Conservation (phyloP, 2,329 filamentous ascomycete genomes). For the Escovopsis weberi region DNA sequence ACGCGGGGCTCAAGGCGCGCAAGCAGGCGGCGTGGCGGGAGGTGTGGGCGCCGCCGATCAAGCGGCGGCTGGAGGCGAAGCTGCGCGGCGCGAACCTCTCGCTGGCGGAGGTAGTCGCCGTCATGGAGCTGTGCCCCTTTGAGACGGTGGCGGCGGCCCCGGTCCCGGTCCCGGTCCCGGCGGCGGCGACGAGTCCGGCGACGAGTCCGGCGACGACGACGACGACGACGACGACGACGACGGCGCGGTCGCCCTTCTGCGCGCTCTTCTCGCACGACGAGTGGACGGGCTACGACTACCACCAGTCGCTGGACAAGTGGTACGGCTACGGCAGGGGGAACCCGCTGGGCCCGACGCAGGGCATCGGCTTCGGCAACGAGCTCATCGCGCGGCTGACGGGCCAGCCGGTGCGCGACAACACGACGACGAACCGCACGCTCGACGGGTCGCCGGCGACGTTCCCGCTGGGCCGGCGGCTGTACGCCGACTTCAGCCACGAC, state of each 20-base stretch:
- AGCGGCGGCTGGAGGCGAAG: slow-evolving; percentile 51
- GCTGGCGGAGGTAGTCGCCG: slow-evolving; percentile 43
- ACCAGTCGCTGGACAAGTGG: slow-evolving; percentile 66
- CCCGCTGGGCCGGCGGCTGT: slow-evolving; percentile 53
- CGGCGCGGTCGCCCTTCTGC: slow-evolving; percentile 55
- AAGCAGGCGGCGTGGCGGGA: slow-evolving; percentile 44
- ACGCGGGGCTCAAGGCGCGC: slow-evolving; percentile 30
- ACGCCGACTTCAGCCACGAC: slow-evolving; percentile 87
- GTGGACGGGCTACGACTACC: slow-evolving; percentile 72
- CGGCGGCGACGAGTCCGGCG: too few relatives aligned
- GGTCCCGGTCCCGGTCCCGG: too few relatives aligned
- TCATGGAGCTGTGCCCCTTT: slow-evolving; percentile 89
- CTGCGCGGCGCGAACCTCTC: slow-evolving; percentile 55
- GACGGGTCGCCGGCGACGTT: slow-evolving; percentile 56
- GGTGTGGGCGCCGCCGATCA: slow-evolving; percentile 53
- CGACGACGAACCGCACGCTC: slow-evolving; percentile 64
- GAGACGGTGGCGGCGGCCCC: slow-evolving; percentile 47
- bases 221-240: too few relatives aligned
- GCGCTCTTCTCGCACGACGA: slow-evolving; percentile 56
- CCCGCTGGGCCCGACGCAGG: slow-evolving; percentile 67
- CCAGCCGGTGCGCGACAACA: slow-evolving; percentile 54
- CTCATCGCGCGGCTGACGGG: slow-evolving; percentile 66
- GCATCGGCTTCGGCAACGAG: slow-evolving; percentile 79
- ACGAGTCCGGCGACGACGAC: too few relatives aligned
- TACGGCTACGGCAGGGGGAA: slow-evolving; percentile 70